These are phyloP conservation scores for Maudiozyma turicensis DNA, from an alignment of 805 yeast species.

Conservation along the genomic window DNA sequence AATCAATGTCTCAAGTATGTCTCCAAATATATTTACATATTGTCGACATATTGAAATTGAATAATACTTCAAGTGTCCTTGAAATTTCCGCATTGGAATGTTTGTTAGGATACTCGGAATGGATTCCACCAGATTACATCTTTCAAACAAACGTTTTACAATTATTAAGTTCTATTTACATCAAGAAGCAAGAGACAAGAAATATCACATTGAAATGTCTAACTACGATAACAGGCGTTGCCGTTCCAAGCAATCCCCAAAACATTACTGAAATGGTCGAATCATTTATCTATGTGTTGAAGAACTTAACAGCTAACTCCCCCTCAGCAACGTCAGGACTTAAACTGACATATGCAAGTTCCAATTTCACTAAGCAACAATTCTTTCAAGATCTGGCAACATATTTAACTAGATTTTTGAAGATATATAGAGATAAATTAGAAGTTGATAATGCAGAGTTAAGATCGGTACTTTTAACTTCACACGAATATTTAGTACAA, in stretches of 20 bases:
- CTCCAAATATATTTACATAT: conserved; percentile 85
- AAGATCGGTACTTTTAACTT: conserved; percentile 48
- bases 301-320: conserved; percentile 50
- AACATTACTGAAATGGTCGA: conserved; percentile 39
- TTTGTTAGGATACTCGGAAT: conserved; percentile 70
- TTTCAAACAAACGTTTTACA: conserved; percentile 74
- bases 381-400: conserved; percentile 91
- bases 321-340: conserved; percentile 58
- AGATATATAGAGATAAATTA: conserved; percentile 55
- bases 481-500: conserved; percentile 72
- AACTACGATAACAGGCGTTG: conserved; percentile 72
- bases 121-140: conserved; percentile 84
- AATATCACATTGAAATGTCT: conserved; percentile 77
- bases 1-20: conserved; percentile 77
- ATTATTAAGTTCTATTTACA: conserved; percentile 59
- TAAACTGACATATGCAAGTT: conserved; percentile 56
- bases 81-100: conserved; percentile 72
- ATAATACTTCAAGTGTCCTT: conserved; percentile 57
- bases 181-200: conserved; percentile 67
- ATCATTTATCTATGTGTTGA: conserved; percentile 62
- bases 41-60: conserved; percentile 78
- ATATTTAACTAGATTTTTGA: conserved; percentile 73
- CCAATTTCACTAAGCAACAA: conserved; percentile 74
- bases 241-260: conserved; percentile 38
- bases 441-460: conserved; percentile 40